Evolutionary conservation across 2,329 filamentous ascomycete genomes (phyloP), one percentile per base, ranked within the genome.

Genomic region (Trichothecium roseum): DNA sequence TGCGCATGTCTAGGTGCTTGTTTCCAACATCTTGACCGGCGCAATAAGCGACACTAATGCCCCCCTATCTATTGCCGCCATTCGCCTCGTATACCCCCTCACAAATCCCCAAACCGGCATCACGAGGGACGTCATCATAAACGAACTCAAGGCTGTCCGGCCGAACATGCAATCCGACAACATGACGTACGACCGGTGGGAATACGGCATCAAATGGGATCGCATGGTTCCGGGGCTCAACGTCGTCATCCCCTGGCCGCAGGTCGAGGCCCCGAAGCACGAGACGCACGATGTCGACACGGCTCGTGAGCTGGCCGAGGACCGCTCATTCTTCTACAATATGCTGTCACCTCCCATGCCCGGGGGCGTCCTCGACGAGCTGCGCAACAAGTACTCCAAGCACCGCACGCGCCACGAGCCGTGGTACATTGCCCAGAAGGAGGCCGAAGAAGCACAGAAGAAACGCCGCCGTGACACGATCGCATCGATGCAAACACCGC

Each of bases 1-100:
- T 10, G 20, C 10, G 10, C 20, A 10, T 24, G 20, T 6, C 6
- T 24, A 24, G 20, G 6, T 10, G 20, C 20, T 24, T 10, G 20
- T 24, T 24, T 24, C 20, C 20, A 24, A 24, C 20, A 10, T 24
- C 10, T 10, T 24, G 20, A 24, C 6, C 20, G 20, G 20, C 20
- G 20, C 20, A 6, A 6, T 24, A 10, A 6, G 6, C 20, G 20
- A 24, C 6, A 24, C 20, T 10, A 38, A 54, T 2, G 53, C 59
- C 49, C 58, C 77, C 22, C 56, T 94, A 22, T 69, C 81, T 36
- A 68, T 93, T 49, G 70, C 74, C 24, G 68, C 83, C 41, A 68
- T 96, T 43, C 84, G 85, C 38, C 83, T 95, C 24, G 85, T 96
- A 33, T 77, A 84, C 52, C 78, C 84, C 16, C 65, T 93, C 36